Base-by-base conservation (phyloP, 169 alveolate genomes). In the Cryptosporidium andersoni region DNA sequence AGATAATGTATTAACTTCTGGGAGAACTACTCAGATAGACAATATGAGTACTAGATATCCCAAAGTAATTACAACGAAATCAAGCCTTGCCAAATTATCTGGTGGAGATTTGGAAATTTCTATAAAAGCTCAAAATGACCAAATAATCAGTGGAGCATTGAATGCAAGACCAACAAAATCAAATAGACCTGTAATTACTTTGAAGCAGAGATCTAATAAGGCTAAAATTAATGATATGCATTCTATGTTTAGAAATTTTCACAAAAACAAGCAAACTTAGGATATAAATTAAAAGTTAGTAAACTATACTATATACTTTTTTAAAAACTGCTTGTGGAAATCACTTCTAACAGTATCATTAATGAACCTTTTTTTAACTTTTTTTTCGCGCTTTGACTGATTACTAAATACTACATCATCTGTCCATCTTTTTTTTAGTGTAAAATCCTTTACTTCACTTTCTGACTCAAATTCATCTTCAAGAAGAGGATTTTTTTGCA, bases 191-290 rank as follows among this genome's bases (percentile, higher is more conserved):
- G 60, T 63, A 42, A 4, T 74, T 2, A 58, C 85, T 9, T 6
- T 74, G n/a, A 74, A 60, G 37, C 55, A 58, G 60, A 45, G 62
- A 16, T 45, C 63, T 2, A 58, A 14, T 16, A 74, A 74, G 16
- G 55, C 82, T 16, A 68, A 68, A 25, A 74, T 74, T 25, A 74
- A 55, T 60, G 85, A 74, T 47, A 74, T 74, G 85, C 85, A 74
- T 1, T 74, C 85, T 42, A 12, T 74, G 49, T 74, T 74, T 58
- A 74, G 85, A 42, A 52, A 58, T 25, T 74, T 74, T n/a, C 85
- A 74, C 49, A 74, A 43, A 58, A 74, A 49, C 16, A 74, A 64
- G 47, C 51, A 58, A 55, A 25, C 25, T 25, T 25, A 25, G 25
- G 25, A 25, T 25, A 25, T 25, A 25, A 34, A 63, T 66, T 51